phyloP scores from a whole-genome alignment of 257 asterid genomes.

The Nicotiana benthamiana region DNA sequence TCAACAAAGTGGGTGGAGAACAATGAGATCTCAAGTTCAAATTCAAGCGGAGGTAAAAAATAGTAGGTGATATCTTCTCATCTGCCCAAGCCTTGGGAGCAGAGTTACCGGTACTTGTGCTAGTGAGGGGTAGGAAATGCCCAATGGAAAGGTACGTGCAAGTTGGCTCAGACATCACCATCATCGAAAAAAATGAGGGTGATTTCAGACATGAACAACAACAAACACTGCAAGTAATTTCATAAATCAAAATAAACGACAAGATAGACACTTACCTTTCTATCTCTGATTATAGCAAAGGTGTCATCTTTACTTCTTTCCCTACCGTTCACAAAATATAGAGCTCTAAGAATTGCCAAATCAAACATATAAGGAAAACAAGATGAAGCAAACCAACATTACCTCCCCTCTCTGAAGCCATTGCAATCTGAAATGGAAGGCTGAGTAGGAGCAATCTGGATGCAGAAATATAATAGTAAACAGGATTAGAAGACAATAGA shows the following conservation, averaged over 20 bases:
- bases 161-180: too few species aligned
- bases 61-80: too few species aligned
- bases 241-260: neutral
- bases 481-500: neutral
- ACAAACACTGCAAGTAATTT: neutral
- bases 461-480: neutral
- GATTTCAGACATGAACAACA: neutral
- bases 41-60: too few species aligned
- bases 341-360: slow-evolving; percentile 9
- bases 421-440: slow-evolving; percentile 41
- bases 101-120: too few species aligned
- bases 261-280: slow-evolving; percentile 45
- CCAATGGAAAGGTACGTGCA: too few species aligned
- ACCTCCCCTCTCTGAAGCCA: slow-evolving; percentile 60
- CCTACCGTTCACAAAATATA: slow-evolving; percentile 23
- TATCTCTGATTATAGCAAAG: slow-evolving; percentile 45
- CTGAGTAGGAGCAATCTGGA: slow-evolving; percentile 37
- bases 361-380: neutral
- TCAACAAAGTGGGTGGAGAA: too few species aligned
- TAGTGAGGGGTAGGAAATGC: too few species aligned
- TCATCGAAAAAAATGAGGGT: neutral
- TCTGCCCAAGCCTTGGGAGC: too few species aligned
- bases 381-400: slow-evolving; percentile 1
- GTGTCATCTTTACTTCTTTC: slow-evolving; percentile 55
- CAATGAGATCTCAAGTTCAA: too few species aligned